Percentiles rank a stretch among this genome's conserved stretches.
These are phyloP conservation scores for Dioscorea cayenensis DNA, from an alignment of 116 monocot species.

Conservation along the genomic window DNA sequence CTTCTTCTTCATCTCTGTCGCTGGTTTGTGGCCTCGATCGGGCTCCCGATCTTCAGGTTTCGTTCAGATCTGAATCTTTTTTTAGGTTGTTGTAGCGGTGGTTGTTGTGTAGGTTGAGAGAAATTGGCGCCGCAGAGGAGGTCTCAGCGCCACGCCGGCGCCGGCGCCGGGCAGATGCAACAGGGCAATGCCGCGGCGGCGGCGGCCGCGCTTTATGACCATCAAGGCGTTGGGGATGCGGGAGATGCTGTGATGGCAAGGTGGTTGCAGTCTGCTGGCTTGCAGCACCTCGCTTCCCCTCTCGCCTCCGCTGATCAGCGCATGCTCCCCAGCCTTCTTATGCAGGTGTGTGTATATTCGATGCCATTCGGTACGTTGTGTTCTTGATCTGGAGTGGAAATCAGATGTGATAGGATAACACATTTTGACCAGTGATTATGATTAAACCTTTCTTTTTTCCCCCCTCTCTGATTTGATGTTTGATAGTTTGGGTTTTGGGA, in stretches of 20 bases:
- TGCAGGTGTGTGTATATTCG: conserved; percentile 39
- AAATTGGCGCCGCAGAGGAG: conserved; percentile 90
- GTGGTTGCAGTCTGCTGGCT: conserved; percentile 90
- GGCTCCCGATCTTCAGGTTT: not conserved
- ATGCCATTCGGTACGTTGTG: too few species aligned
- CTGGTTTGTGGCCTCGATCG: not conserved
- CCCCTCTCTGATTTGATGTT: not conserved
- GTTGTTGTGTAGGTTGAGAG: not conserved
- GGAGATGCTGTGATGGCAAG: conserved; percentile 89
- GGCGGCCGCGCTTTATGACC: conserved; percentile 32
- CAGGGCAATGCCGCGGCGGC: conserved; percentile 36
- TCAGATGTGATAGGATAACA: too few species aligned
- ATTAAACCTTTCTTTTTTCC: too few species aligned
- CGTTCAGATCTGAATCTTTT: not conserved
- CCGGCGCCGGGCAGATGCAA: conserved; percentile 32
- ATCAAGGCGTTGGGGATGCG: conserved; percentile 34
- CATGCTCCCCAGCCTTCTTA: conserved; percentile 43
- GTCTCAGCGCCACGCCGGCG: conserved; percentile 76
- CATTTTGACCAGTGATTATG: too few species aligned
- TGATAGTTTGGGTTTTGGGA: not conserved
- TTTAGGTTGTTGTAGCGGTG: not conserved
- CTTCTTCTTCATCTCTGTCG: not conserved
- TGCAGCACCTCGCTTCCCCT: conserved; percentile 81
- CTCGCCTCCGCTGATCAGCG: conserved; percentile 43
- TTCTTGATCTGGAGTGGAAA: too few species aligned